Conservation (phyloP, 306 rosid species). For the Betula pendula region DNA sequence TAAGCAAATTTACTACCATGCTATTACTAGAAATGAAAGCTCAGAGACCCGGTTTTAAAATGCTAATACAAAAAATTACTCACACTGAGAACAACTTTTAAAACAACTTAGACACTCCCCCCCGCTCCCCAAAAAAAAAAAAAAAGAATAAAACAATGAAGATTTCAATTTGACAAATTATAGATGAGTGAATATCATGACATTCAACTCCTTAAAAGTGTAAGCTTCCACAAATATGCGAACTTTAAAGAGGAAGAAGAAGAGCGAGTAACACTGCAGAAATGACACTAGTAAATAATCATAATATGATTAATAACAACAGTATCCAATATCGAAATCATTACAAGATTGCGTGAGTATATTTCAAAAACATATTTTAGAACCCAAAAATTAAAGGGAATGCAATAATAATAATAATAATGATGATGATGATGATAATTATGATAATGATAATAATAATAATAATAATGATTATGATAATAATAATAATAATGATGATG, state of each 20-base stretch:
- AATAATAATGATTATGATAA: not conserved
- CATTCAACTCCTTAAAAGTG: not conserved
- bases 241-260: not conserved
- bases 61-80: not conserved
- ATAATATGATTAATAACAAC: not conserved
- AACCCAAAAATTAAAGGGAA: not conserved
- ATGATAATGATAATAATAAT: not conserved
- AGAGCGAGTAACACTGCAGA: not conserved
- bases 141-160: too few relatives aligned
- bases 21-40: too few relatives aligned
- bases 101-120: too few relatives aligned
- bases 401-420: not conserved
- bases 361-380: not conserved
- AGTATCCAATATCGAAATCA: not conserved
- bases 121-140: too few relatives aligned
- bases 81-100: too few relatives aligned
- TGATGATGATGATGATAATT: too few relatives aligned
- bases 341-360: not conserved
- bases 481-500: not conserved
- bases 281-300: not conserved
- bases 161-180: not conserved
- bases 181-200: not conserved
- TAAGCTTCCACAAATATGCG: not conserved
- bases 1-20: not conserved
- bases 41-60: not conserved